Evolutionary conservation across 257 asterid genomes (phyloP), one percentile per base, ranked within the genome.

Genomic region (Jaltomata sinuosa): DNA sequence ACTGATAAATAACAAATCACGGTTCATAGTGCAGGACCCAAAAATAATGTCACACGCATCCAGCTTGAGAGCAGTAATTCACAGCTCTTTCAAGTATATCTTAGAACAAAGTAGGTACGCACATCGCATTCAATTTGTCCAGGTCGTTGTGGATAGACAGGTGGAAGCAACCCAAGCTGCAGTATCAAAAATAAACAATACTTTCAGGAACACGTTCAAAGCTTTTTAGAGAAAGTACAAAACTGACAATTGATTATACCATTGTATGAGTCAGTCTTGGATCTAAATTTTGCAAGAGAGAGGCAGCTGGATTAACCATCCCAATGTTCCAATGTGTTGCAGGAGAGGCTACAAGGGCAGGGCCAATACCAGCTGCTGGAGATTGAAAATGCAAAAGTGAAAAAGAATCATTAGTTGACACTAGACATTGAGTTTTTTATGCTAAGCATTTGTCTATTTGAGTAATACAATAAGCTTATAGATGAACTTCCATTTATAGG

Each of bases 61-160:
- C 50, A 45, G 71, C 32, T 6, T 52, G 65, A 25, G 77, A 47
- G 18, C 9, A 77, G 81, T 77, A 77, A 49, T 77, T 77, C 62
- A 77, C 81, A 77, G 36, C 22, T 49, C 61, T 47, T 45, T 49
- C 64, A 77, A 77, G 64, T 50, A 55, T 74, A 59, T 53, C 27
- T 27, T 42, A 64, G 77, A 83, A 85, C 15, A 74, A 69, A 74
- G 80, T 71, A 67, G 85, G 84, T 81, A 91, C 98, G 81, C 86
- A 96, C 99, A 87, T 94, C 98, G 87, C 99, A 96, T 88, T 90
- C 99, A 49, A n/a, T 84, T 85, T 93, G 93, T 87, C 98, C 98
- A 68, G 96, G 98, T 88, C 99, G 92, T 86, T 96, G 99, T 50
- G 98, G 98, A 86, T 90, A 93, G 84, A 94, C 36, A 79, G 91